A percentile compares a stretch with the other conserved stretches of the same genome.
These are phyloP conservation scores for Spergularia marina DNA, from an alignment of 148 eudicot species.

Conservation along the genomic window DNA sequence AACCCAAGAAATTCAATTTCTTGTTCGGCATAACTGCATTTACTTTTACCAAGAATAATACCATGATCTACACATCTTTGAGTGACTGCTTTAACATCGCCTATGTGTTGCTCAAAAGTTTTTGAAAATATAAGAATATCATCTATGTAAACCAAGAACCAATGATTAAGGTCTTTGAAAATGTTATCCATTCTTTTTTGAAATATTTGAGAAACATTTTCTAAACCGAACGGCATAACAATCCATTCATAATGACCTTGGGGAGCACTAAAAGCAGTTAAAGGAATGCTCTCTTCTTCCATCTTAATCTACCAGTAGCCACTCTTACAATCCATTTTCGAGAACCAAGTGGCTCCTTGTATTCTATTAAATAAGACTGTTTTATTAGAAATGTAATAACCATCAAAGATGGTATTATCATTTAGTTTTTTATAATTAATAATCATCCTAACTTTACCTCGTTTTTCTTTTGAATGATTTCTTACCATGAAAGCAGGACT, in stretches of 20 bases:
- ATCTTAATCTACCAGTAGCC: not conserved
- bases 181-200: too few species aligned
- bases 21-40: too few species aligned
- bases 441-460: not conserved
- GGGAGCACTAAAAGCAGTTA: constrained; percentile 1
- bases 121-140: too few species aligned
- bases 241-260: not conserved
- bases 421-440: not conserved
- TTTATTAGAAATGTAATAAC: not conserved
- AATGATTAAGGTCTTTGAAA: too few species aligned
- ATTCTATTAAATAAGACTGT: not conserved
- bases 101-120: too few species aligned
- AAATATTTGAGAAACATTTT: not conserved
- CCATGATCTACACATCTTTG: too few species aligned
- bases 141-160: too few species aligned
- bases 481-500: not conserved
- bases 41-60: too few species aligned
- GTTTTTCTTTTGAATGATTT: not conserved
- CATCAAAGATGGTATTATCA: not conserved
- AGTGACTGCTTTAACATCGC: too few species aligned
- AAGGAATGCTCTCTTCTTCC: not conserved
- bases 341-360: not conserved
- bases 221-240: not conserved
- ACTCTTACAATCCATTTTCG: not conserved
- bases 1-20: too few species aligned